Evolutionary conservation across 1,139 yeast species (phyloP).

Genomic region (Diutina scorzettiae): DNA sequence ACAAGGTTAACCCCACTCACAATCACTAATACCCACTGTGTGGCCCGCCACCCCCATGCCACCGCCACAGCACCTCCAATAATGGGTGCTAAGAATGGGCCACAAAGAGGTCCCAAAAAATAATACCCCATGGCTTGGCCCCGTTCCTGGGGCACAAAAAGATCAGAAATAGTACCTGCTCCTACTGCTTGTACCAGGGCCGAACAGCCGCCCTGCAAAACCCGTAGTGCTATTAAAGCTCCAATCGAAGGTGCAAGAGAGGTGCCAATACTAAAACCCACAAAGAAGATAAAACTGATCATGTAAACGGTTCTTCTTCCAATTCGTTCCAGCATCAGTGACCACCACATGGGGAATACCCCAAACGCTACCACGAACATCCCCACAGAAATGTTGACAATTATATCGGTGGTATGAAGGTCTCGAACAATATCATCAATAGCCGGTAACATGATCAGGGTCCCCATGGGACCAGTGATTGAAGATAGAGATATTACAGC

Average conservation of each 20-base stretch:
- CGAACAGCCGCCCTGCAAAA: constrained; percentile 63
- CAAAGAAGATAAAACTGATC: constrained; percentile 49
- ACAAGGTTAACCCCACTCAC: constrained; percentile 45
- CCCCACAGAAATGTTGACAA: constrained; percentile 73
- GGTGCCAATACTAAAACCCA: constrained; percentile 62
- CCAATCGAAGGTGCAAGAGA: constrained; percentile 53
- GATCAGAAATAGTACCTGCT: constrained; percentile 77
- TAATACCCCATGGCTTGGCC: constrained; percentile 76
- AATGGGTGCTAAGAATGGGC: constrained; percentile 73
- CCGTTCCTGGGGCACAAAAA: constrained; percentile 54
- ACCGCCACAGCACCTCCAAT: constrained; percentile 67
- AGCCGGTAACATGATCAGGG: constrained; percentile 75
- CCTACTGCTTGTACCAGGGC: constrained; percentile 87
- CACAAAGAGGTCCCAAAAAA: constrained; percentile 71
- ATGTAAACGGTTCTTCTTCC: constrained; percentile 71
- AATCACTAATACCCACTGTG: constrained; percentile 76
- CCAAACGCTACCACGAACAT: constrained; percentile 65
- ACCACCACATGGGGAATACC: constrained; percentile 84
- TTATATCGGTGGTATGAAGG: constrained; percentile 42
- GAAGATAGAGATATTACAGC: constrained; percentile 63
- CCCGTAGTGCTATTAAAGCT: constrained; percentile 52
- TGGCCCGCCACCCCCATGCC: constrained; percentile 80
- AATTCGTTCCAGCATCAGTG: constrained; percentile 58
- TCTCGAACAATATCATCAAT: constrained; percentile 45
- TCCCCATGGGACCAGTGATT: constrained; percentile 82